These are phyloP conservation scores for Rhodotorula glutinis DNA, from an alignment of 1,284 basidiomycete genomes.

Conservation along the genomic window DNA sequence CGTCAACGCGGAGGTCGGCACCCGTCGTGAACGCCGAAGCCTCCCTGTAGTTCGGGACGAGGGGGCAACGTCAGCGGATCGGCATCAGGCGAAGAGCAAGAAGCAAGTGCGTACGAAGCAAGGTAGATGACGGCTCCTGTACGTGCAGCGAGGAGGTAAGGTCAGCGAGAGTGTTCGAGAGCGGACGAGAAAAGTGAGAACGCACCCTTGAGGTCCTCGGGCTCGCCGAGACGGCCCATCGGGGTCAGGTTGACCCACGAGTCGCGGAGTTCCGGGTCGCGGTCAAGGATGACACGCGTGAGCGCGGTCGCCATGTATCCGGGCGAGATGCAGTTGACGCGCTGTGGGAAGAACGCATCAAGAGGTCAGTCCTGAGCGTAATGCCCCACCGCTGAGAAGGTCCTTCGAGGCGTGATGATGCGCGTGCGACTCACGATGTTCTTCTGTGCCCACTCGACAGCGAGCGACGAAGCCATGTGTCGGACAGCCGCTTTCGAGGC, in stretches of 20 bases:
- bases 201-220: constrained; percentile 62
- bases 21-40: constrained; percentile 84
- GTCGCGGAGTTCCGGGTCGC: constrained; percentile 25
- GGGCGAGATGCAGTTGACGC: constrained; percentile 15
- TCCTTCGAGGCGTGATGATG: no score
- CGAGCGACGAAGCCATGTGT: constrained; percentile 80
- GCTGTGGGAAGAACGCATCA: background rate
- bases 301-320: constrained; percentile 45
- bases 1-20: constrained; percentile 76
- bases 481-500: constrained; percentile 70
- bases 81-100: background rate
- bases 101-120: constrained; percentile 52
- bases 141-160: no score
- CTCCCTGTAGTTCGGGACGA: constrained; percentile 51
- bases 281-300: constrained; percentile 41
- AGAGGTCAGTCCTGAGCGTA: background rate
- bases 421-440: constrained; percentile 41
- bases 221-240: constrained; percentile 58
- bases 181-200: constrained; percentile 45
- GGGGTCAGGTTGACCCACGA: constrained; percentile 70
- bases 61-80: background rate
- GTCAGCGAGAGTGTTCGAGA: background rate
- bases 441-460: constrained; percentile 81
- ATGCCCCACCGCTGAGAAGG: no score
- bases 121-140: constrained; percentile 71